phyloP scores from a whole-genome alignment of 768 basidiomycete species.

The Leccinum longicurvipes region DNA sequence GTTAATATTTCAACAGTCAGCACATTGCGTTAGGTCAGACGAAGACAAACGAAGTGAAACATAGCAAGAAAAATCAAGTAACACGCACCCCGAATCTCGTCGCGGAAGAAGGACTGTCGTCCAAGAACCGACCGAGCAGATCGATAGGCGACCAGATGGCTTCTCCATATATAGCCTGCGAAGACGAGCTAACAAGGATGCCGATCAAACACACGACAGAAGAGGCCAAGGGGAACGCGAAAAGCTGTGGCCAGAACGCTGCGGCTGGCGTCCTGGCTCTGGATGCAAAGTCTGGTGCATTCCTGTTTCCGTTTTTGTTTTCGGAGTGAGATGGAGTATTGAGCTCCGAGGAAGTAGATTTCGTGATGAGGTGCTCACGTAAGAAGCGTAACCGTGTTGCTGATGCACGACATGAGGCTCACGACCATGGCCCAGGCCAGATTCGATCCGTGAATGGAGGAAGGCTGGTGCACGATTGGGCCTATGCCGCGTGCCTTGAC shows the following conservation, averaged over 20 bases:
- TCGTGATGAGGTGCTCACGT: slow-evolving; percentile 42
- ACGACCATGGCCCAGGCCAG: slow-evolving; percentile 75
- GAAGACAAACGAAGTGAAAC: neutral
- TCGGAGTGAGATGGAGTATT: slow-evolving; percentile 11
- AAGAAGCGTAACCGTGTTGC: slow-evolving; percentile 74
- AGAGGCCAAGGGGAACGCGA: slow-evolving; percentile 71
- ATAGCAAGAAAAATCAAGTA: neutral
- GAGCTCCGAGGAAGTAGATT: neutral
- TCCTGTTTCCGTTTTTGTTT: slow-evolving; percentile 36
- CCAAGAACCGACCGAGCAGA: slow-evolving; percentile 64
- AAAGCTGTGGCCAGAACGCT: slow-evolving; percentile 61
- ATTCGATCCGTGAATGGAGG: slow-evolving; percentile 59
- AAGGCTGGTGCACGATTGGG: slow-evolving; percentile 65
- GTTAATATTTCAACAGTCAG: neutral
- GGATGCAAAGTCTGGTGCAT: slow-evolving; percentile 75
- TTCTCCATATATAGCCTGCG: slow-evolving; percentile 70
- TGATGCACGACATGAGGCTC: slow-evolving; percentile 73
- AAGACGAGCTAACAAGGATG: slow-evolving; percentile 78
- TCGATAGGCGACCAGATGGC: slow-evolving; percentile 80
- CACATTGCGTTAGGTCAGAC: neutral
- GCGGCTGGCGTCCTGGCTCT: slow-evolving; percentile 54
- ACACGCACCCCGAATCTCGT: slow-evolving; percentile 61
- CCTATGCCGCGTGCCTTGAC: slow-evolving; percentile 75
- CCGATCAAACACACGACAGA: slow-evolving; percentile 75
- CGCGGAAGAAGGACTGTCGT: slow-evolving; percentile 55